Conservation (phyloP, 768 basidiomycete species). For the Psilocybe subaeruginosa region DNA sequence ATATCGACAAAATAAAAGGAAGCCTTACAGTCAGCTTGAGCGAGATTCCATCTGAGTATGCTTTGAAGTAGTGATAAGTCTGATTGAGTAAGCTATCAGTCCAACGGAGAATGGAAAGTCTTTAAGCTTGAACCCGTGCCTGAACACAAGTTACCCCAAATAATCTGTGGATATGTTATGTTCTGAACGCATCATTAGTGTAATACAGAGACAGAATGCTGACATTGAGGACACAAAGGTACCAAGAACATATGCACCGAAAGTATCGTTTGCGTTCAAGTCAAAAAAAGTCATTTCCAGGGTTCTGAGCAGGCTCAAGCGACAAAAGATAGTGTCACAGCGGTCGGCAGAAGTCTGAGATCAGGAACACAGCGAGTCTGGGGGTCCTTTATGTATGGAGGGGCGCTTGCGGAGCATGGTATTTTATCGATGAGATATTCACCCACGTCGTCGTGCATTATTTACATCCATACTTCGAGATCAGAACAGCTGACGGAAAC, state of each 20-base stretch:
- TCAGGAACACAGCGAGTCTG: background rate
- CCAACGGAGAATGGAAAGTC: background rate
- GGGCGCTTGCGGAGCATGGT: background rate
- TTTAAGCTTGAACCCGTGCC: background rate
- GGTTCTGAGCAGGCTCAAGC: background rate
- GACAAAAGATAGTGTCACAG: background rate
- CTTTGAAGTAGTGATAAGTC: constrained; percentile 7
- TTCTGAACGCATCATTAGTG: background rate
- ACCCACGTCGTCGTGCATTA: background rate
- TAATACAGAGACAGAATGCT: background rate
- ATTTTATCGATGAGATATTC: background rate
- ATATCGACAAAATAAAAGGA: background rate
- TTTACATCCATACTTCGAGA: background rate
- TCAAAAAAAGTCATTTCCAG: background rate
- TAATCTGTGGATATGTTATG: background rate
- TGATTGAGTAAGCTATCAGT: background rate
- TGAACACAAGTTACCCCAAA: constrained; percentile 10
- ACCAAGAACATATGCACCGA: constrained; percentile 6
- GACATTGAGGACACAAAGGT: constrained; percentile 5
- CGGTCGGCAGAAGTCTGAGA: background rate
- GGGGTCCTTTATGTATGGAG: background rate
- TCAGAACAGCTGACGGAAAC: background rate
- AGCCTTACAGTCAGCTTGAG: background rate
- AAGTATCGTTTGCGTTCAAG: background rate
- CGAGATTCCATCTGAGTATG: constrained; percentile 1